phyloP scores from a whole-genome alignment of 2,329 filamentous ascomycete genomes.

The Ophiostoma populinum region DNA sequence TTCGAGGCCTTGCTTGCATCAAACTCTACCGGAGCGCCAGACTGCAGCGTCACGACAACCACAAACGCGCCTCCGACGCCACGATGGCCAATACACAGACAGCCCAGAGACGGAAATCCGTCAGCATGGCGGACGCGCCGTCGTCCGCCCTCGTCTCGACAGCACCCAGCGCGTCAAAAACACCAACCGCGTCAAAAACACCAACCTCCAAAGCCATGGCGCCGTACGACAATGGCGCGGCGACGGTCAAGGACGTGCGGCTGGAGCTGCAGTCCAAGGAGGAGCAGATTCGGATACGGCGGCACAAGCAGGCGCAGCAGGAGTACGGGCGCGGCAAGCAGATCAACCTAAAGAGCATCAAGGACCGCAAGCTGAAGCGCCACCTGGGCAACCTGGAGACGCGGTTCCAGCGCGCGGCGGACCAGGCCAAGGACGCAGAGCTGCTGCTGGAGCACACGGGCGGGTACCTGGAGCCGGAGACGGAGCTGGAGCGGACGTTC shows the following conservation, averaged over 20 bases:
- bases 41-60: not conserved
- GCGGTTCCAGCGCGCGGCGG: constrained; percentile 64
- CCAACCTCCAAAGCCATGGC: not conserved
- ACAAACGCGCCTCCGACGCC: too few species aligned
- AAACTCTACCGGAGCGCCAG: too few species aligned
- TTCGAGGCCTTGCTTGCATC: not conserved
- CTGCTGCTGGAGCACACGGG: constrained; percentile 75
- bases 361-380: constrained; percentile 76
- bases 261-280: constrained; percentile 34
- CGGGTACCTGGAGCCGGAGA: constrained; percentile 78
- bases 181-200: not conserved
- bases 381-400: constrained; percentile 64
- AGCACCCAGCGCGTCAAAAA: not conserved
- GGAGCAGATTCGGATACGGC: constrained; percentile 33
- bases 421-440: constrained; percentile 87
- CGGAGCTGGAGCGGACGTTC: constrained; percentile 79
- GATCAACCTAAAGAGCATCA: constrained; percentile 48
- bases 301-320: constrained; percentile 46
- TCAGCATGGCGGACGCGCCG: too few species aligned
- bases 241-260: constrained; percentile 29
- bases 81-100: constrained; percentile 6
- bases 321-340: constrained; percentile 71
- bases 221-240: constrained; percentile 29
- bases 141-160: too few species aligned
- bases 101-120: too few species aligned